A percentile compares a stretch with the other conserved stretches of the same genome.
phyloP scores from a whole-genome alignment of 2,329 filamentous ascomycete species.

The Alternaria atra region DNA sequence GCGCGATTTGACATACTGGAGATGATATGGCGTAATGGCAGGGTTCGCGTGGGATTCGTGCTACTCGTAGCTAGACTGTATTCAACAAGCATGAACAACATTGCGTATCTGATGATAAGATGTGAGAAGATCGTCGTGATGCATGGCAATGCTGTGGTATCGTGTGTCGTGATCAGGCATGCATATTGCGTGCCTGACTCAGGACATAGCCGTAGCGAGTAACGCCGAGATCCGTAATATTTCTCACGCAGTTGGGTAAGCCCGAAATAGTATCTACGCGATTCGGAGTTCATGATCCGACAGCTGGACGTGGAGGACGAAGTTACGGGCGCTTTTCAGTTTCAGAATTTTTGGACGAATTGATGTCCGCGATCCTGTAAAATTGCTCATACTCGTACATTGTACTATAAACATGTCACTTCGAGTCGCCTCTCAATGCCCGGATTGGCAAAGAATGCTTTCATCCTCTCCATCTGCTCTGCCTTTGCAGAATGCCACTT shows the following conservation, averaged over 20 bases:
- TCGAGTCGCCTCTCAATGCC: slow-evolving; percentile 9
- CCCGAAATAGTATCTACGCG: neutral
- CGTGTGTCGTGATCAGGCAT: slow-evolving; percentile 9
- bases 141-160: neutral
- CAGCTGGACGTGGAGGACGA: neutral
- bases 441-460: slow-evolving; percentile 36
- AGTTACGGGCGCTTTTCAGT: neutral
- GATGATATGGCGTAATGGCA: slow-evolving; percentile 14
- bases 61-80: neutral
- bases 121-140: neutral
- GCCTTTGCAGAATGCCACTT: slow-evolving; percentile 49
- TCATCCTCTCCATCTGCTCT: slow-evolving; percentile 43
- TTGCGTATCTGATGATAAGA: neutral
- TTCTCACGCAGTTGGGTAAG: neutral
- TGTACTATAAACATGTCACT: slow-evolving; percentile 19
- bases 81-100: neutral
- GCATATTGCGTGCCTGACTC: slow-evolving; percentile 11
- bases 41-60: neutral
- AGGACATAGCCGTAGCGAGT: neutral
- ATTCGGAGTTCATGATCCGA: no score
- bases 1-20: slow-evolving; percentile 14
- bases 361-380: neutral
- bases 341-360: neutral
- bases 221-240: neutral
- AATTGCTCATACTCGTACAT: neutral